Conservation (phyloP, 768 basidiomycete species). For the Rhodosporidiobolus sp. region DNA sequence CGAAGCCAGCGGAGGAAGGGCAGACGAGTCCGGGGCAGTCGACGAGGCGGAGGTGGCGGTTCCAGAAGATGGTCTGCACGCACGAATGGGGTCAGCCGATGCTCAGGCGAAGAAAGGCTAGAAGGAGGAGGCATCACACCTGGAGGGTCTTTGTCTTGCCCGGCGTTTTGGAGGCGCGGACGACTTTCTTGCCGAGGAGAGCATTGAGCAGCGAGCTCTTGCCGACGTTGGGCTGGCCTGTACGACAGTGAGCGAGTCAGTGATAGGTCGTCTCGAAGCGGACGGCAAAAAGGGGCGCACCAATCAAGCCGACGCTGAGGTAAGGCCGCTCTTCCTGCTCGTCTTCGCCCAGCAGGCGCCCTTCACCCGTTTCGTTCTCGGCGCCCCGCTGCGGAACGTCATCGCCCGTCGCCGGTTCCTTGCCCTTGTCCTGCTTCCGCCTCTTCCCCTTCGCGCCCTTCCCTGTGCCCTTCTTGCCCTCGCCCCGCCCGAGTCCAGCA, state of each 20-base stretch:
- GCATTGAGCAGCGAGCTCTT: slow-evolving; percentile 92
- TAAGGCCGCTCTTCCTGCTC: slow-evolving; percentile 37
- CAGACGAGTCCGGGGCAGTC: slow-evolving; percentile 95
- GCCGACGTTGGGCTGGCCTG: slow-evolving; percentile 73
- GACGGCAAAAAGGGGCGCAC: slow-evolving; percentile 13
- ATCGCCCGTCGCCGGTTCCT: background rate
- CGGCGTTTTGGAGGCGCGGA: slow-evolving; percentile 77
- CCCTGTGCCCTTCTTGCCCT: background rate
- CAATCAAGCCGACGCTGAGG: slow-evolving; percentile 45
- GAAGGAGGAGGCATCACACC: slow-evolving; percentile 50
- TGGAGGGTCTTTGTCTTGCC: slow-evolving; percentile 58
- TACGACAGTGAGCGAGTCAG: slow-evolving; percentile 9
- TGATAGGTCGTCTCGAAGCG: background rate
- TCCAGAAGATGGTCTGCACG: slow-evolving; percentile 77
- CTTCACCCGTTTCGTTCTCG: background rate
- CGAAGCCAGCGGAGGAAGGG: slow-evolving; percentile 77
- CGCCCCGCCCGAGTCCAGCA: background rate
- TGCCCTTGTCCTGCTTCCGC: background rate
- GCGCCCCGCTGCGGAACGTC: background rate
- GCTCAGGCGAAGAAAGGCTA: slow-evolving; percentile 16
- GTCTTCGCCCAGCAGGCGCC: background rate
- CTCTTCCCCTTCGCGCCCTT: background rate
- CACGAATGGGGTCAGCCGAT: slow-evolving; percentile 53
- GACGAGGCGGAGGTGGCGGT: slow-evolving; percentile 76
- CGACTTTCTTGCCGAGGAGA: slow-evolving; percentile 72